Percentiles rank a stretch among this genome's conserved stretches.
These are phyloP conservation scores for Priceomyces carsonii DNA, from an alignment of 805 yeast genomes.

Conservation along the genomic window DNA sequence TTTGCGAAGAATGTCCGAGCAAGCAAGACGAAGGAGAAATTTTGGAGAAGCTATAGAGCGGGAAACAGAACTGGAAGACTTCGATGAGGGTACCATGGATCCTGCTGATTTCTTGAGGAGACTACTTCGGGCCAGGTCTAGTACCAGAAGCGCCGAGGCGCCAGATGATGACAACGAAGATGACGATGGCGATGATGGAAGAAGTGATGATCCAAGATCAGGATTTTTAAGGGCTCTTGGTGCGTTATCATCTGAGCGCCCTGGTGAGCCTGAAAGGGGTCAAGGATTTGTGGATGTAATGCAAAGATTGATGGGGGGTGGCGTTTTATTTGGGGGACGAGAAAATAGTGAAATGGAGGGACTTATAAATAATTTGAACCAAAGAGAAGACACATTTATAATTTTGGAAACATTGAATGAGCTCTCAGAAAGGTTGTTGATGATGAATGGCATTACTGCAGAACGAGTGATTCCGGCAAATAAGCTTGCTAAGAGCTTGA, in stretches of 20 bases:
- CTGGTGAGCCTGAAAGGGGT: constrained; percentile 12
- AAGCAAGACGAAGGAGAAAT: constrained; percentile 21
- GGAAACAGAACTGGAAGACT: constrained; percentile 18
- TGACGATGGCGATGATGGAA: constrained; percentile 15
- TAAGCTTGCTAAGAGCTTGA: constrained; percentile 53
- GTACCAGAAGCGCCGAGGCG: constrained; percentile 11
- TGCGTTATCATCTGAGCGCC: constrained; percentile 14
- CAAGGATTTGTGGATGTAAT: constrained; percentile 31
- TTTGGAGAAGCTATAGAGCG: constrained; percentile 20
- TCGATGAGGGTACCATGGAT: constrained; percentile 13
- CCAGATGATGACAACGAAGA: constrained; percentile 15
- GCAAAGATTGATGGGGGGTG: constrained; percentile 34
- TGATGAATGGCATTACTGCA: constrained; percentile 65
- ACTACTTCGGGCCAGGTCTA: constrained; percentile 15
- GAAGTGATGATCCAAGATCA: constrained; percentile 18
- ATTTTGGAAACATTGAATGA: constrained; percentile 67
- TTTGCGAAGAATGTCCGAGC: constrained; percentile 41
- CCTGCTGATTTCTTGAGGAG: constrained; percentile 22
- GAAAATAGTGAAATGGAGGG: constrained; percentile 31
- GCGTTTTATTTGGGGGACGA: constrained; percentile 19
- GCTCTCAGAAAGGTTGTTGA: constrained; percentile 60
- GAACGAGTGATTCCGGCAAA: constrained; percentile 66
- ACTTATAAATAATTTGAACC: constrained; percentile 38
- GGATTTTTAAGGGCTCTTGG: constrained; percentile 30
- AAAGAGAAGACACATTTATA: constrained; percentile 57